These are phyloP conservation scores for Aureobasidium pullulans DNA, from an alignment of 2,329 filamentous ascomycete species.

Conservation along the genomic window DNA sequence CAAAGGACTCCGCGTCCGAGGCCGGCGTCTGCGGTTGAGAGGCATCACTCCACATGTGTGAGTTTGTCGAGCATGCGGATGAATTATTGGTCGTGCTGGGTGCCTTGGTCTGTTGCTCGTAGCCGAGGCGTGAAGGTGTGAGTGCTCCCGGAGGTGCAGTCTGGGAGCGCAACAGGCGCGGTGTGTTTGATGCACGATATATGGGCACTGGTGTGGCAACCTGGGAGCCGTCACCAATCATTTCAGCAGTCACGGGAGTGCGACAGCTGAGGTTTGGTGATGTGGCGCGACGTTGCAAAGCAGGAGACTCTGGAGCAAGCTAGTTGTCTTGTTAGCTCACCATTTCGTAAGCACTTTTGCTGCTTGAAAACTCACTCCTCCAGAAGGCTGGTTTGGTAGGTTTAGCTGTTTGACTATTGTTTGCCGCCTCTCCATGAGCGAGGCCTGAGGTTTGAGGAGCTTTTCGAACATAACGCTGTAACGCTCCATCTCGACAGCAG, in stretches of 20 bases:
- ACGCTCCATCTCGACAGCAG: slow-evolving; percentile 70
- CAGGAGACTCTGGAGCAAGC: slow-evolving; percentile 10
- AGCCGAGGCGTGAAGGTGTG: slow-evolving; percentile 16
- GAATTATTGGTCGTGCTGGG: slow-evolving; percentile 11
- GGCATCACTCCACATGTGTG: slow-evolving; percentile 22
- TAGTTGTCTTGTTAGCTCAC: not conserved
- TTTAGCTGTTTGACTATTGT: slow-evolving; percentile 21
- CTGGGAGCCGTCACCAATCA: slow-evolving; percentile 3
- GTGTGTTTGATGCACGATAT: slow-evolving; percentile 14
- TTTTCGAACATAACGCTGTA: slow-evolving; percentile 92
- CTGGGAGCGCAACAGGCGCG: slow-evolving; percentile 21
- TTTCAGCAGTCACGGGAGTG: not conserved
- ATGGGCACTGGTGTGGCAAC: slow-evolving; percentile 14
- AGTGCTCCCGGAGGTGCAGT: slow-evolving; percentile 21
- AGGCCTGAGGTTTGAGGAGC: slow-evolving; percentile 48
- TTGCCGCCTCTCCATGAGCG: slow-evolving; percentile 26
- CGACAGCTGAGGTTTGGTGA: slow-evolving; percentile 7
- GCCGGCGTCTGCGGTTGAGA: slow-evolving; percentile 24
- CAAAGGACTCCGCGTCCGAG: slow-evolving; percentile 13
- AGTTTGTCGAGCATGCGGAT: slow-evolving; percentile 16
- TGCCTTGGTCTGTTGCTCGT: slow-evolving; percentile 13
- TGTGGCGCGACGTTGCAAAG: slow-evolving; percentile 4
- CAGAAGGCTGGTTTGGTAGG: slow-evolving; percentile 2
- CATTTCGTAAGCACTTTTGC: not conserved
- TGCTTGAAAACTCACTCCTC: not conserved